Conservation (phyloP, 2,329 filamentous ascomycete species). For the Fusarium sp. region DNA sequence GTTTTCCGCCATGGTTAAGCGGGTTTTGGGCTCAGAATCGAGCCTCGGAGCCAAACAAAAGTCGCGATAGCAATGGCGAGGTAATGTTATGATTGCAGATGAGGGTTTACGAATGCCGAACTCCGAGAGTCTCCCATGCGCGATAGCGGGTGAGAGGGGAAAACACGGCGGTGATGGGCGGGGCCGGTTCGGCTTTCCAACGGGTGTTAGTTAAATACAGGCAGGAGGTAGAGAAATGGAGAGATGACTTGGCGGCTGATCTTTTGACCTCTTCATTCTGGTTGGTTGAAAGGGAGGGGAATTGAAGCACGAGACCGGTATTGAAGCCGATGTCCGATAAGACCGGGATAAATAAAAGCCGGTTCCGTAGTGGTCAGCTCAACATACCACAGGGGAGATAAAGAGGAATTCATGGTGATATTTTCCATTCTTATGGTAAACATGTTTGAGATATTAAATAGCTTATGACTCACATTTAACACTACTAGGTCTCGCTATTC, state of each 20-base stretch:
- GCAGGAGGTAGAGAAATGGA: not conserved
- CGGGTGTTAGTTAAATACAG: constrained; percentile 16
- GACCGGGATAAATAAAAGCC: constrained; percentile 29
- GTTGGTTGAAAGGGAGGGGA: constrained; percentile 19
- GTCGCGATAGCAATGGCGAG: constrained; percentile 35
- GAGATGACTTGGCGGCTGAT: constrained; percentile 24
- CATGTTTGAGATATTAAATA: not conserved
- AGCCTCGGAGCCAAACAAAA: constrained; percentile 44
- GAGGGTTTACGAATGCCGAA: constrained; percentile 52
- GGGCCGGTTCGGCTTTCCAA: constrained; percentile 43
- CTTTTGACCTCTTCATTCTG: constrained; percentile 19
- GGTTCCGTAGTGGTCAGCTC: not conserved
- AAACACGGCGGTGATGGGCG: constrained; percentile 36
- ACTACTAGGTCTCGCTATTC: not conserved
- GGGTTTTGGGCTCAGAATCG: constrained; percentile 35
- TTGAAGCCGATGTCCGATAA: constrained; percentile 12
- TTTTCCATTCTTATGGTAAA: not conserved
- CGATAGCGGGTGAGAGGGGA: constrained; percentile 44
- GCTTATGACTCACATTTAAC: not conserved
- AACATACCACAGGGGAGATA: not conserved
- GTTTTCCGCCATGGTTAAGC: constrained; percentile 58
- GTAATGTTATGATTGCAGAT: constrained; percentile 44
- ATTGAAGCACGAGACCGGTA: constrained; percentile 17
- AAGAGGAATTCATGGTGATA: not conserved
- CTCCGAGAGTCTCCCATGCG: constrained; percentile 48